Evolutionary conservation across 164 flowering plant genomes (phyloP).

Genomic region (Nymphaea thermarum): DNA sequence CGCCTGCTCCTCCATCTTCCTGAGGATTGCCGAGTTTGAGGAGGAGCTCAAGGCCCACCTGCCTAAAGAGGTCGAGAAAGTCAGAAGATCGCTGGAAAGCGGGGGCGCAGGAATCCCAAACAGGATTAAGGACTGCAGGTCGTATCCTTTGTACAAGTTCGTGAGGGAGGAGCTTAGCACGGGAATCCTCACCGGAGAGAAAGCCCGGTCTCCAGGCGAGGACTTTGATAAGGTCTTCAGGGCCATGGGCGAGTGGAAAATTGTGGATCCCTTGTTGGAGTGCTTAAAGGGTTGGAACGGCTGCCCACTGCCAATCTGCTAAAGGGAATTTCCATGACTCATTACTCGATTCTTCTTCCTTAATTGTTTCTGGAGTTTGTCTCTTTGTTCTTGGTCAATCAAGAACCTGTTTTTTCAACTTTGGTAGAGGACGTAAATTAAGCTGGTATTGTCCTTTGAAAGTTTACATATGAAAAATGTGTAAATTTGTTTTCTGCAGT

Average conservation of each 20-base stretch:
- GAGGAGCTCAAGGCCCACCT: conserved; percentile 38
- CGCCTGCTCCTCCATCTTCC: conserved; percentile 27
- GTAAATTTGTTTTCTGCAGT: no score
- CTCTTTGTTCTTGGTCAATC: no score
- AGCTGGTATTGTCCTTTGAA: no score
- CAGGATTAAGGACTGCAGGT: conserved; percentile 45
- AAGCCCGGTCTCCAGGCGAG: conserved; percentile 37
- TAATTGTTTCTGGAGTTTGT: no score
- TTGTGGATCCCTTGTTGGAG: conserved; percentile 42
- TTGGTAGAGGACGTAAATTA: no score
- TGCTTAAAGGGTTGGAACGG: conserved; percentile 53
- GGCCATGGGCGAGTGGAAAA: conserved; percentile 37
- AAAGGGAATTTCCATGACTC: neutral
- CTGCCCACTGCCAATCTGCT: conserved; percentile 40
- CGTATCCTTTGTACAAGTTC: conserved; percentile 43
- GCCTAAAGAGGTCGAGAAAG: conserved; percentile 34
- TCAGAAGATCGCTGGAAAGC: conserved; percentile 19
- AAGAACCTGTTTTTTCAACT: no score
- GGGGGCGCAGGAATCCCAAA: conserved; percentile 25
- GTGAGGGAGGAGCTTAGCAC: conserved; percentile 40
- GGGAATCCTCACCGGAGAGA: conserved; percentile 36
- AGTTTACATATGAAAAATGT: no score
- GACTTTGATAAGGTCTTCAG: conserved; percentile 44
- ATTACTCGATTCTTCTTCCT: neutral
- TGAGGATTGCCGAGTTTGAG: conserved; percentile 24